phyloP scores from a whole-genome alignment of 805 yeast genomes.

The Candida insectorum region DNA sequence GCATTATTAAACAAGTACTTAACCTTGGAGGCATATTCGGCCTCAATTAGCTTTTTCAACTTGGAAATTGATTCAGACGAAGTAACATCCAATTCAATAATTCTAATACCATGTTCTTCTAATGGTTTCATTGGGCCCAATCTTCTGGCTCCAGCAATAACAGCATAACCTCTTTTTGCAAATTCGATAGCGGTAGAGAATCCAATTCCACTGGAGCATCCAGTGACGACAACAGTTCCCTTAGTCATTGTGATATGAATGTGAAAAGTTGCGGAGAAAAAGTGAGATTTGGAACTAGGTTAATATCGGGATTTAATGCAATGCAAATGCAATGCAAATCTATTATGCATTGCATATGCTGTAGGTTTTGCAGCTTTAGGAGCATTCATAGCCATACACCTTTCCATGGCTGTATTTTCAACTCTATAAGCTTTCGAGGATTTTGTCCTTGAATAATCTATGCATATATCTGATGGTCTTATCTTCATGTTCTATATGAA shows the following conservation, averaged over 20 bases:
- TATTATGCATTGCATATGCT: too few relatives aligned
- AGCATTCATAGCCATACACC: too few relatives aligned
- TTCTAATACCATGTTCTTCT: constrained; percentile 42
- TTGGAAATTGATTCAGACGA: constrained; percentile 43
- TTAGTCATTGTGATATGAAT: constrained; percentile 1
- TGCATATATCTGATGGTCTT: constrained; percentile 65
- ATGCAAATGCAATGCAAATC: too few relatives aligned
- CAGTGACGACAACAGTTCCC: constrained; percentile 41
- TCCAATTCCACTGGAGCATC: constrained; percentile 59
- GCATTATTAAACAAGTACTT: constrained; percentile 74
- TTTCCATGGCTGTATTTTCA: too few relatives aligned
- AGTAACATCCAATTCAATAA: constrained; percentile 57
- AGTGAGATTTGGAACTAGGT: too few relatives aligned
- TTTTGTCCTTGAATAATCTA: constrained; percentile 52
- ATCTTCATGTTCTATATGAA: constrained; percentile 54
- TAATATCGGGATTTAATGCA: too few relatives aligned
- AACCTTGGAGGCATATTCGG: constrained; percentile 42
- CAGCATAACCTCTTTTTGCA: constrained; percentile 51
- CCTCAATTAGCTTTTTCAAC: constrained; percentile 40
- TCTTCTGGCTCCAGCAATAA: constrained; percentile 75
- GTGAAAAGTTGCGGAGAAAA: too few relatives aligned
- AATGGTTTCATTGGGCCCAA: constrained; percentile 56
- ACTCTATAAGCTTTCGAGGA: constrained; percentile 48
- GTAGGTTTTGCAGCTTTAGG: too few relatives aligned
- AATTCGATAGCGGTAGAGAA: constrained; percentile 46